A percentile compares a stretch with the other conserved stretches of the same genome.
phyloP scores from a whole-genome alignment of 495 filamentous ascomycete species.

The Lindgomyces ingoldianus region DNA sequence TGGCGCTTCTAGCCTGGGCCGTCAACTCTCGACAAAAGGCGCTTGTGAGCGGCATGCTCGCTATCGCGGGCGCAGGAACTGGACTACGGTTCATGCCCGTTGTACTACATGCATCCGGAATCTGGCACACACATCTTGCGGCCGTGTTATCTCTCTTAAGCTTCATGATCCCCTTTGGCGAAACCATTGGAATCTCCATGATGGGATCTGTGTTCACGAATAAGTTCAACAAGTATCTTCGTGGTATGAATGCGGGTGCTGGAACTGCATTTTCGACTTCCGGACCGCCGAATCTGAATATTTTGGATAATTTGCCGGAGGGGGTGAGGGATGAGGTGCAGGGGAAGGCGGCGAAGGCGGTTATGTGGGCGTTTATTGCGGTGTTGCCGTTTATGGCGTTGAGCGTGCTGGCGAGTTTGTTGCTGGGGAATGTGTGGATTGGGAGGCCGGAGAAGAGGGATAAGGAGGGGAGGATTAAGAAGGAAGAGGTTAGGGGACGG shows the following conservation, averaged over 20 bases:
- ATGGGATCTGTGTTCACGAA: conserved; percentile 66
- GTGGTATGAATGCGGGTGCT: conserved; percentile 23
- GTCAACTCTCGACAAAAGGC: conserved; percentile 45
- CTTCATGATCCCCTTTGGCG: conserved; percentile 59
- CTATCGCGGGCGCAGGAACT: conserved; percentile 57
- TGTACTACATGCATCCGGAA: conserved; percentile 56
- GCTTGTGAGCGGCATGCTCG: conserved; percentile 62
- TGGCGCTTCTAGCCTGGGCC: conserved; percentile 52
- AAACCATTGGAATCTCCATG: conserved; percentile 58
- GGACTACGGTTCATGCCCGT: conserved; percentile 54
- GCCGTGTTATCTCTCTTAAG: conserved; percentile 54
- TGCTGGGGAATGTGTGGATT: conserved; percentile 60
- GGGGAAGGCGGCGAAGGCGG: conserved; percentile 48
- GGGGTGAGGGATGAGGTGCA: conserved; percentile 37
- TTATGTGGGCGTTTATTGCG: conserved; percentile 58
- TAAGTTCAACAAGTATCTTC: conserved; percentile 39
- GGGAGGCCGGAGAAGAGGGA: conserved; percentile 33
- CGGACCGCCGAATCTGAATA: conserved; percentile 33
- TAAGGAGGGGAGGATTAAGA: conserved; percentile 23
- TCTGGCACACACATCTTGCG: conserved; percentile 55
- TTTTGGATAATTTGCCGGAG: conserved; percentile 11
- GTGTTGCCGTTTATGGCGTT: conserved; percentile 57
- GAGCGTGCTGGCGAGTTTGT: conserved; percentile 48
- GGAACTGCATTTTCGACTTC: conserved; percentile 20
- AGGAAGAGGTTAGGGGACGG: conserved; percentile 10